Evolutionary conservation across 2,329 filamentous ascomycete genomes (phyloP), one percentile per base, ranked within the genome.

Genomic region (Pseudocercospora eumusae): DNA sequence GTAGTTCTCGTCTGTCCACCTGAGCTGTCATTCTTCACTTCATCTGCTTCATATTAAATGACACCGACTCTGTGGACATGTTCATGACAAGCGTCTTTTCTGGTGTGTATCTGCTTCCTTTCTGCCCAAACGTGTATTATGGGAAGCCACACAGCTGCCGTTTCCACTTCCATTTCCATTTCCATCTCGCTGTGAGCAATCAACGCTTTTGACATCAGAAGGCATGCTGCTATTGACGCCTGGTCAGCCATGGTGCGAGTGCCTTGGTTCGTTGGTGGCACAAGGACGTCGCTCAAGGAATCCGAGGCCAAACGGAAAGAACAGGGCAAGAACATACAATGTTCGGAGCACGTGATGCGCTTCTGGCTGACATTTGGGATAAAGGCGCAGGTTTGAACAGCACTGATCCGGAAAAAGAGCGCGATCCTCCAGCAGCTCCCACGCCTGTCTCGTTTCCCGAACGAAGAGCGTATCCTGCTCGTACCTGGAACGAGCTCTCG

Each of bases 381-480:
- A 8, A 33, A 65, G 63, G 64, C 47, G 61, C 56, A 42, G 61
- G 56, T 57, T 44, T 70, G 57, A 62, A 64, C 56, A 64, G 45
- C 33, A 62, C 60, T 20, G 56, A 74, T 56, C 68, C 69, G 13
- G 65, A 69, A 9, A 44, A 64, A 45, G 72, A 73, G 61, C 68
- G 73, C 57, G 67, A 73, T 42, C 69, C 72, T 25, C 73, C 72
- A 23, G 45, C 64, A 47, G 57, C 61, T 42, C 57, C 73, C 5
- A 73, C 70, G 7, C 60, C 65, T 1, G 57, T 74, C 8, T 65
- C 64, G 8, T 73, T 75, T 49, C 73, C 73, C 28, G 28, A 53
- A 4, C 60, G 61, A 20, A 42, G 44, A 31, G 15, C 56, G n/a
- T 53, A 28, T n/a, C 18, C 36, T 40, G 53, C 31, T 44, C 18